phyloP scores from a whole-genome alignment of 1,284 basidiomycete species.

The Rhodotorula sp. region DNA sequence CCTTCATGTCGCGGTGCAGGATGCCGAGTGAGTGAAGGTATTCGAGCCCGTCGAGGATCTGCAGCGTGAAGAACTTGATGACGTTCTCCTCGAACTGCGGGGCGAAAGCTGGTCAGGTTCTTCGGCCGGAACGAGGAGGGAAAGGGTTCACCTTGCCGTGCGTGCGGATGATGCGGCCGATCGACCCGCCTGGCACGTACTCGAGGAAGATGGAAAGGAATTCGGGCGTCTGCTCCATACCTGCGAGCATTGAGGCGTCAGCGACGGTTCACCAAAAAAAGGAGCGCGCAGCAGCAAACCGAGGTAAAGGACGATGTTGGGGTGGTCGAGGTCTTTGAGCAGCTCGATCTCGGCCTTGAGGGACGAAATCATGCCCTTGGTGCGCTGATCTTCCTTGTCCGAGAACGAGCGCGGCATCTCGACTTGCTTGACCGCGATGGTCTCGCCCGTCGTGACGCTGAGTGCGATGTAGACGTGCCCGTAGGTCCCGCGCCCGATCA shows the following conservation, averaged over 20 bases:
- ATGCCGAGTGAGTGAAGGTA: conserved; percentile 92
- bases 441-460: conserved; percentile 97
- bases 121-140: background rate
- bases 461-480: conserved; percentile 94
- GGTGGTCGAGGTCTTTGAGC: conserved; percentile 93
- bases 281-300: conserved; percentile 55
- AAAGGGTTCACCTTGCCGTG: conserved; percentile 61
- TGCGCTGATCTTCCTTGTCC: conserved; percentile 84
- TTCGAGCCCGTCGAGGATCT: conserved; percentile 88
- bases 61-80: conserved; percentile 87
- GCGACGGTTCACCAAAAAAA: background rate
- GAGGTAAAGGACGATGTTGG: conserved; percentile 95
- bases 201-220: conserved; percentile 98
- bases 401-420: conserved; percentile 87
- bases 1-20: conserved; percentile 95
- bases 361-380: conserved; percentile 83
- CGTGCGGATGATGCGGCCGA: conserved; percentile 87
- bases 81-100: conserved; percentile 84
- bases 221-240: conserved; percentile 85
- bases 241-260: conserved; percentile 26
- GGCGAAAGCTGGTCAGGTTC: no score
- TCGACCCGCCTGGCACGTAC: conserved; percentile 95
- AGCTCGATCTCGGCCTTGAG: conserved; percentile 93
- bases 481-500: conserved; percentile 96
- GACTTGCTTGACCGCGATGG: conserved; percentile 99